Evolutionary conservation across 345 rosid species (phyloP), one percentile per base, ranked within the genome.

Genomic region (Nephelium lappaceum): DNA sequence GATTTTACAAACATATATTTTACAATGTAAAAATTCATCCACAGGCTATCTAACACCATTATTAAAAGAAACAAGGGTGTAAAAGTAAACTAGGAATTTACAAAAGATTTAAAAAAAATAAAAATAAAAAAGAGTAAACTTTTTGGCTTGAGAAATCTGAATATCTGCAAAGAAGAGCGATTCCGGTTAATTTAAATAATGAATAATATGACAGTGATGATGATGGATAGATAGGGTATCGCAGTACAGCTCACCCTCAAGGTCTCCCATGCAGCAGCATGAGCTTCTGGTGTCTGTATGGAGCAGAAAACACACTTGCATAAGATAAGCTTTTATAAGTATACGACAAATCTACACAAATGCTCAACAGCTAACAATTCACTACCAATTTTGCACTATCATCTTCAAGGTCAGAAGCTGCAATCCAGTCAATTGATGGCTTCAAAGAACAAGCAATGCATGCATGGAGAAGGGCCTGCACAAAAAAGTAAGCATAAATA

Each of bases 321-420:
- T 15, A 70, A 51, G 45, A 27, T 18, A 60, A 66, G 61, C 36
- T 55, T 60, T 21, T n/a, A n/a, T 11, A 38, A 25, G 51, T 49
- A 69, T 1, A 21, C 4, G 8, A 38, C 16, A 70, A n/a, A 67
- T 36, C 70, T 24, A 18, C 72, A 72, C 31, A 41, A 60, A 71
- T 38, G 42, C 72, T n/a, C n/a, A 80, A 74, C 55, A 47, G 39
- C 47, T 57, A 65, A 70, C 6, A 42, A 23, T 71, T 78, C 60
- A 81, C 27, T 90, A 95, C 99, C 87, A 71, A 77, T 87, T 73
- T 77, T 27, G 88, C 93, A 70, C 93, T 92, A 78, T 86, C 91
- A 51, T 92, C 96, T 89, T 95, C 99, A 77, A 95, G 96, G 86
- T 95, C 99, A 85, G 97, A 92, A 79, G 99, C 98, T 81, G 98